Evolutionary conservation across 352 stramenopile species (phyloP), one percentile per base, ranked within the genome.

Genomic region (Phytophthora multivora): DNA sequence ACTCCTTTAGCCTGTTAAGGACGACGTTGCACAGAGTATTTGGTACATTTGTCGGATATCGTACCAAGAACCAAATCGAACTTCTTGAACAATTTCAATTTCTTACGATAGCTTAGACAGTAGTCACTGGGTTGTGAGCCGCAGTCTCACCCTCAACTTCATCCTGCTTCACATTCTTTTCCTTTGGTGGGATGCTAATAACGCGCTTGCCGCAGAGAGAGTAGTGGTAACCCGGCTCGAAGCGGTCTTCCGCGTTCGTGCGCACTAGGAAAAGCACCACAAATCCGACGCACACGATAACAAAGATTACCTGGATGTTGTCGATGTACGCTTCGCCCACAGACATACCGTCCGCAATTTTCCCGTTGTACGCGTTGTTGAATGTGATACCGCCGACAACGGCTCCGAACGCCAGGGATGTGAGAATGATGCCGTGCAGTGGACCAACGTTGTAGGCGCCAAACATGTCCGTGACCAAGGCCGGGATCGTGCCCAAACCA

Each of bases 381-480:
- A 92, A 92, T 10, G 64, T 71, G 51, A 92, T 75, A 10, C 83
- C 83, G 26, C 85, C 85, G n/a, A 69, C 83, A n/a, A 92, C 77
- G 3, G 72, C 83, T 31, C 79, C 76, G 26, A 91, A 80, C 9
- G 83, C 86, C 80, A 86, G 89, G 7, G 80, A 69, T 4, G 85
- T 92, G 5, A 94, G 63, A 66, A 90, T 85, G 35, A 90, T 60
- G 3, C 57, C 48, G 28, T 65, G 48, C 28, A 66, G 69, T 10
- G 80, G 83, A n/a, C 81, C 83, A 38, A 91, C 86, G 68, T 92
- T 90, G 64, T 70, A 90, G 12, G 77, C 78, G 21, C 86, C 86
- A 56, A 90, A 94, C 83, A 92, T 93, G 46, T 93, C 86, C 5
- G 83, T 90, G 28, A 94, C 49, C 48, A 93, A 79, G 25, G 68